Evolutionary conservation across 2,329 filamentous ascomycete species (phyloP), one percentile per base, ranked within the genome.

Genomic region (Penicillium rolfsii): DNA sequence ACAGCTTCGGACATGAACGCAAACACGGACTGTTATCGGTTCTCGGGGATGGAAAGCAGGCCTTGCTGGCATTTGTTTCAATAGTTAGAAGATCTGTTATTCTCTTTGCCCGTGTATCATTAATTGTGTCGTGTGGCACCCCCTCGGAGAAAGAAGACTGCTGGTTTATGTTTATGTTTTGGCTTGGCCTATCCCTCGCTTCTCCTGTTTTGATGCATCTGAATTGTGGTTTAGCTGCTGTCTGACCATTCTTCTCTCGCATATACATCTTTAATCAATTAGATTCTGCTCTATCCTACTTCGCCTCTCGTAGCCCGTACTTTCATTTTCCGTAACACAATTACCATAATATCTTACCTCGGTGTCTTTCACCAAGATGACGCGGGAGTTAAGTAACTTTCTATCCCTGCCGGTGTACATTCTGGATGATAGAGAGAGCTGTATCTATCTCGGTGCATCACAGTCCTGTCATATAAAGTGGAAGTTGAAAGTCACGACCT

Each of bases 131-230:
- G 59, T 65, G 67, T 73, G 68, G 67, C 66, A 71, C 63, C 53
- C 22, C 49, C 65, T 71, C 69, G 66, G 70, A 71, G 69, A 68
- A 68, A 70, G 67, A 74, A 73, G 70, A 71, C 60, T 70, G 65
- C 67, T 67, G 66, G 55, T 67, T 66, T 63, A 55, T 54, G 55
- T 65, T 61, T 53, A 56, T 64, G 52, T 57, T 62, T 43, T 53
- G 57, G 45, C 58, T 52, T 61, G 50, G 56, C 58, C 52, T 26
- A 41, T 62, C 57, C 59, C 14, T 12, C 58, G 64, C 64, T 63
- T 59, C 55, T 59, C 19, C 46, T 53, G 22, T 57, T 12, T 55
- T 55, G 30, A 46, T 62, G 67, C 59, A 59, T 52, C 52, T 38
- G 57, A 60, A 57, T 49, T 40, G 14, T 52, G n/a, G 50, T 40